Evolutionary conservation across 192 early-diverging fungal genomes (phyloP).

Genomic region (Rhizoclosmatium globosum): DNA sequence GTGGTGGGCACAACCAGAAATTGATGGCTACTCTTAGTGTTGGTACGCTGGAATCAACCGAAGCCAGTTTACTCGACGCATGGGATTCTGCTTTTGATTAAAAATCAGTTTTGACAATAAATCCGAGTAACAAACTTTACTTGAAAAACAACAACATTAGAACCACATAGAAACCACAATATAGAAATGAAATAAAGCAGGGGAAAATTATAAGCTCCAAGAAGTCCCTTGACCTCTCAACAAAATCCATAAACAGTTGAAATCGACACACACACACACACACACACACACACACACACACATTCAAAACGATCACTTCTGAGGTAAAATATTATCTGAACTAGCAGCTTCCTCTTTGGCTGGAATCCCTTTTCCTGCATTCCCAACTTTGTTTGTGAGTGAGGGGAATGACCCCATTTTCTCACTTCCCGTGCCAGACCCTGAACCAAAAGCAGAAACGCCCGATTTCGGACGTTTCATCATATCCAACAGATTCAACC

Average conservation of each 20-base stretch:
- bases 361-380: background rate
- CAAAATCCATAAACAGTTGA: no score
- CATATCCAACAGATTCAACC: constrained; percentile 24
- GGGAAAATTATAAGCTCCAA: no score
- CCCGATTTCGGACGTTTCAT: constrained; percentile 18
- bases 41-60: background rate
- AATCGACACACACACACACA: no score
- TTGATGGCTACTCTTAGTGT: background rate
- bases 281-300: no score
- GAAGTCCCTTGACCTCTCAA: no score
- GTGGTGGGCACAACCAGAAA: background rate
- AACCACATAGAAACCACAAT: background rate
- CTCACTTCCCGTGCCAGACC: background rate
- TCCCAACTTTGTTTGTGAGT: background rate
- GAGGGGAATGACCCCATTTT: constrained; percentile 3
- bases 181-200: no score
- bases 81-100: constrained; percentile 24
- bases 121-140: background rate
- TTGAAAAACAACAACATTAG: constrained; percentile 5
- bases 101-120: background rate
- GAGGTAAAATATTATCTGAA: no score
- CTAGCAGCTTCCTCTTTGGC: background rate
- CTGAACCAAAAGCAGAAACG: background rate
- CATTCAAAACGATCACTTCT: no score
- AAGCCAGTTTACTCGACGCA: constrained; percentile 20